Base-by-base conservation (phyloP, 2,329 filamentous ascomycete species). In the Sporothrix brunneoviolacea region DNA sequence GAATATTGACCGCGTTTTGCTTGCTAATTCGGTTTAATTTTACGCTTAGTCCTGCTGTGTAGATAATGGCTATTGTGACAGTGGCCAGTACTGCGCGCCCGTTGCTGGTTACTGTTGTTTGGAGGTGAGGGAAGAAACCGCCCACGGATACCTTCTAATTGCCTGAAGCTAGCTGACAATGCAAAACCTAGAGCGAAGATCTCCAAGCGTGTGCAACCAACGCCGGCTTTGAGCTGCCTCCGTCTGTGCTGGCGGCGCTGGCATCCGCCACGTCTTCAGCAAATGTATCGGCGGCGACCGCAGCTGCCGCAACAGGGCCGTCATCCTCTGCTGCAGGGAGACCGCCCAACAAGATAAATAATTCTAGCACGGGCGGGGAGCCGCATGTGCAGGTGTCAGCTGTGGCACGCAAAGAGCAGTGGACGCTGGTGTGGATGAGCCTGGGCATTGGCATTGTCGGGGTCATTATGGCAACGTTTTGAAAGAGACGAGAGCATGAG, bases 21-120 rank as follows among this genome's bases (percentile, higher is more conserved):
- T n/a, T n/a, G n/a, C n/a, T n/a, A 40, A 40, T 15, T 40, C 19
- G 15, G 22, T 24, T 15, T 10, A 21, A n/a, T 21, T 1, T 19
- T 36, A 15, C 13, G n/a, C 15, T 12, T 36, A 70, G 68, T 60
- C 65, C 27, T 70, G 68, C 48, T 70, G 67, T 48, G 33, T 55
- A 16, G 67, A 70, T 36, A 60, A 58, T 32, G 66, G 65, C 2
- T 69, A 62, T 57, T 70, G 68, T 50, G 59, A 60, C 3, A 50
- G 51, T 9, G 66, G 65, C 7, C 62, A 61, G 28, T 67, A 64
- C 54, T 69, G 67, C 46, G 67, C 67, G 7, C 67, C 68, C 0
- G 63, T 68, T 6, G 60, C 63, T 2, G 67, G 66, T 3, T 68
- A 63, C 52, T 70, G 68, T 50, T 70, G 68, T 48, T 47, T 61